These are phyloP conservation scores for Neonothopanus nambi DNA, from an alignment of 1,284 basidiomycete species.

Conservation along the genomic window DNA sequence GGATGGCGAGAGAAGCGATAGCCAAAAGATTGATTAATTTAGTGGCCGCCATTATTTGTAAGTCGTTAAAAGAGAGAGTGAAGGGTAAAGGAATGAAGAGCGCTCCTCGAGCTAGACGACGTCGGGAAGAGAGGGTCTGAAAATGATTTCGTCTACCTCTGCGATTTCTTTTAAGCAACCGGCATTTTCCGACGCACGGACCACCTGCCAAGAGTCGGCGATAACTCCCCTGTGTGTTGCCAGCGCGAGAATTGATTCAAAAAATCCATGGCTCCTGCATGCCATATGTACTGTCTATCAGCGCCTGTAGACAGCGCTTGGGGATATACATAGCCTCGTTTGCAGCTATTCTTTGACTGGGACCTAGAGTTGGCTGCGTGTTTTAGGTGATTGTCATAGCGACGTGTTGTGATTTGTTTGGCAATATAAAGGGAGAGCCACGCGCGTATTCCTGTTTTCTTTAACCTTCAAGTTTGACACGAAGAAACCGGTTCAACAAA, in stretches of 20 bases:
- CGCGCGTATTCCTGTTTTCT: slow-evolving; percentile 21
- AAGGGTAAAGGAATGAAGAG: slow-evolving; percentile 18
- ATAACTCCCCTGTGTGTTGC: not conserved
- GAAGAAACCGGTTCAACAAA: slow-evolving; percentile 78
- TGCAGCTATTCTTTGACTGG: too few relatives aligned
- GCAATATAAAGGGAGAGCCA: too few relatives aligned
- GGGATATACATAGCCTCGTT: too few relatives aligned
- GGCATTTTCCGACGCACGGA: slow-evolving; percentile 4
- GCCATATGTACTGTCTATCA: too few relatives aligned
- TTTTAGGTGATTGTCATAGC: too few relatives aligned
- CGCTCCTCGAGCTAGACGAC: not conserved
- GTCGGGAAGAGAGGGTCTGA: slow-evolving; percentile 1
- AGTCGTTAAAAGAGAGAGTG: slow-evolving; percentile 20
- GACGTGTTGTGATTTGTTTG: too few relatives aligned
- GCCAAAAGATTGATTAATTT: slow-evolving; percentile 60
- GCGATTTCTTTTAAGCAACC: too few relatives aligned
- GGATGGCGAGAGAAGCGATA: slow-evolving; percentile 55
- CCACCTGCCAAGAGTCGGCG: not conserved
- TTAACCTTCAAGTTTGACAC: slow-evolving; percentile 79
- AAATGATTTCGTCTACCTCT: not conserved
- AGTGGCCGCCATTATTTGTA: slow-evolving; percentile 45
- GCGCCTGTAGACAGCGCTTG: too few relatives aligned
- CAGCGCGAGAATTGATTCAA: too few relatives aligned
- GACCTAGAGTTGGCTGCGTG: too few relatives aligned
- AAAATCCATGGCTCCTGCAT: too few relatives aligned